phyloP scores from a whole-genome alignment of 2,329 filamentous ascomycete species.

The Zasmidium citrigriseum region DNA sequence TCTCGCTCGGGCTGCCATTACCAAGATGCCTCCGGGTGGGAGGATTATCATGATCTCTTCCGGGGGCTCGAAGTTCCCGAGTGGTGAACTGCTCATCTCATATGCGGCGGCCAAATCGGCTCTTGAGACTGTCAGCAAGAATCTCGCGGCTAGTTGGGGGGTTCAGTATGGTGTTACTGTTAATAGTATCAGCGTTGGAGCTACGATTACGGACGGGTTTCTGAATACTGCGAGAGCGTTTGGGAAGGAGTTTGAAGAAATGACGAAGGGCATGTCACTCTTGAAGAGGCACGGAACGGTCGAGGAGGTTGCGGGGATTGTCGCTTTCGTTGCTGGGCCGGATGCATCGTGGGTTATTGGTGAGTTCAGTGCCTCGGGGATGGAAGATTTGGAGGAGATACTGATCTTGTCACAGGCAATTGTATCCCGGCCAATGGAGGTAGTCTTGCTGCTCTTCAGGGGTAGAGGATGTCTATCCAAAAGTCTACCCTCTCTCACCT shows the following conservation, averaged over 20 bases:
- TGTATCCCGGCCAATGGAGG: conserved; percentile 14
- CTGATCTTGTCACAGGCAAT: conserved; percentile 8
- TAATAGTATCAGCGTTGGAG: conserved; percentile 14
- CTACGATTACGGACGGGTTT: conserved; percentile 9
- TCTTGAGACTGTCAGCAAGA: conserved; percentile 9
- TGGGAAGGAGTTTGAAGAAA: conserved; percentile 2
- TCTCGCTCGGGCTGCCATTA: conserved; percentile 4
- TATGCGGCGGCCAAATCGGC: conserved; percentile 15
- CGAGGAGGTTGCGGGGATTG: conserved; percentile 17
- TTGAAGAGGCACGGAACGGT: conserved; percentile 11
- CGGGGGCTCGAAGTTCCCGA: conserved; percentile 5
- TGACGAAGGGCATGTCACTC: conserved; percentile 1
- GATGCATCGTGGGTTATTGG: neutral
- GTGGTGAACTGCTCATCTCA: conserved; percentile 5
- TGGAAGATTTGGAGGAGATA: conserved; percentile 1
- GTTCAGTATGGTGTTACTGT: conserved; percentile 12
- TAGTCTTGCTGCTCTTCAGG: conserved; percentile 6
- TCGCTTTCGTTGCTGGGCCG: conserved; percentile 9
- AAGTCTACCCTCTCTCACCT: no score
- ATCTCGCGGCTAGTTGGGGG: conserved; percentile 6
- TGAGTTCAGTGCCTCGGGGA: neutral
- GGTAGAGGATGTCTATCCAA: no score
- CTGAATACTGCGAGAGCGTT: neutral
- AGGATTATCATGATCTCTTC: conserved; percentile 16
- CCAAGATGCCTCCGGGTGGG: conserved; percentile 14